A percentile compares a stretch with the other conserved stretches of the same genome.
phyloP scores from a whole-genome alignment of 1,284 basidiomycete species.

The Ustilago shanxiensis region DNA sequence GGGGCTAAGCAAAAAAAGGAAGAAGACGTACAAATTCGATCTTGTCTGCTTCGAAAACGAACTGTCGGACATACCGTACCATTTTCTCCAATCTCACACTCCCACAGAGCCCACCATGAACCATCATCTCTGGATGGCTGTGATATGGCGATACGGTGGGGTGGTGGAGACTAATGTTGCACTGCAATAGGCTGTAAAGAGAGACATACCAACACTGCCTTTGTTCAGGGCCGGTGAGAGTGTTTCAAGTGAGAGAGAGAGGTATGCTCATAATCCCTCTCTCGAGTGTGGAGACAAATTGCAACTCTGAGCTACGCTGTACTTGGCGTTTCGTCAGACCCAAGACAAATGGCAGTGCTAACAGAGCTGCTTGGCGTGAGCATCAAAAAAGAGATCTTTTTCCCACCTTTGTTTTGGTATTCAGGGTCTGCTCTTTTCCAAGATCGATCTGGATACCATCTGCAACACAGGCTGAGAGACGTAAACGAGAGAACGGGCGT shows the following conservation, averaged over 20 bases:
- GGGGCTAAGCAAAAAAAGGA: not conserved
- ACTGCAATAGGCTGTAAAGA: too few relatives aligned
- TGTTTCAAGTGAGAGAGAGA: too few relatives aligned
- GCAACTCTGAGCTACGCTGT: too few relatives aligned
- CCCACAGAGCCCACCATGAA: not conserved
- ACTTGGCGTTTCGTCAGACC: too few relatives aligned
- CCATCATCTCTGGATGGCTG: not conserved
- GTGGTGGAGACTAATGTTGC: not conserved
- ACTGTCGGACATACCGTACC: not conserved
- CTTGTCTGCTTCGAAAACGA: not conserved
- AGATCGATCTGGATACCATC: conserved; percentile 20
- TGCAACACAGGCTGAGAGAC: not conserved
- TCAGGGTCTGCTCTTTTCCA: conserved; percentile 5
- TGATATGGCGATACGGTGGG: not conserved
- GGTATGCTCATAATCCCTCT: too few relatives aligned
- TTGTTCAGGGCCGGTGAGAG: too few relatives aligned
- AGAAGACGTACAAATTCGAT: too few relatives aligned
- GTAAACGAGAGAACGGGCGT: not conserved
- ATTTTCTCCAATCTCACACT: not conserved
- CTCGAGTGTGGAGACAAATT: too few relatives aligned
- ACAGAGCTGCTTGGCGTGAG: too few relatives aligned
- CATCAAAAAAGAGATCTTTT: not conserved
- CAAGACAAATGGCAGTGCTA: too few relatives aligned
- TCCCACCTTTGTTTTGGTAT: not conserved
- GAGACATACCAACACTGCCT: not conserved